phyloP scores from a whole-genome alignment of 2,329 filamentous ascomycete species.

The Cytospora chrysosperma region DNA sequence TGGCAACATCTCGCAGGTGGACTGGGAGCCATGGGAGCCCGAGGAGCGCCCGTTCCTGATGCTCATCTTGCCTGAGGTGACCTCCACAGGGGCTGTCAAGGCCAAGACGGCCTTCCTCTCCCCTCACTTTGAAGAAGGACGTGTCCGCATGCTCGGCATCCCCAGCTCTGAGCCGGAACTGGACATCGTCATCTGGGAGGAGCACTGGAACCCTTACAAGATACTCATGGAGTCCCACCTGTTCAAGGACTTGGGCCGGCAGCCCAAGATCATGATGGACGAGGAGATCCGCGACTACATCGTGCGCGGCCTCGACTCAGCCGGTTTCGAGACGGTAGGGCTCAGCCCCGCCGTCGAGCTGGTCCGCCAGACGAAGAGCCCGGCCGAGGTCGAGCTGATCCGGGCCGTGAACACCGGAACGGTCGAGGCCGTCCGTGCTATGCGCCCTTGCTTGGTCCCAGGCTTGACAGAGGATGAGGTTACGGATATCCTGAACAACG shows the following conservation, averaged over 20 bases:
- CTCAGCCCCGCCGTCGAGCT: constrained; percentile 54
- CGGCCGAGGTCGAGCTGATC: constrained; percentile 55
- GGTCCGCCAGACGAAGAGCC: constrained; percentile 58
- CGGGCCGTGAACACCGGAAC: constrained; percentile 64
- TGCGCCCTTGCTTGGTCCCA: constrained; percentile 53
- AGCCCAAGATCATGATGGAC: constrained; percentile 57
- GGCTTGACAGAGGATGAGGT: constrained; percentile 60
- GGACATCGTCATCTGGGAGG: constrained; percentile 59
- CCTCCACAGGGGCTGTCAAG: constrained; percentile 38
- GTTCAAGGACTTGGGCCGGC: constrained; percentile 31
- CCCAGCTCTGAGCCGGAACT: constrained; percentile 50
- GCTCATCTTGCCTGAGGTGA: constrained; percentile 51
- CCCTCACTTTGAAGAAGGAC: constrained; percentile 60
- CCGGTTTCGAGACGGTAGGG: constrained; percentile 57
- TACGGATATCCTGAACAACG: constrained; percentile 52
- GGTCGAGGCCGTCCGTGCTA: constrained; percentile 58
- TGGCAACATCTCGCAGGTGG: constrained; percentile 57
- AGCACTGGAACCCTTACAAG: constrained; percentile 63
- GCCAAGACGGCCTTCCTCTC: constrained; percentile 59
- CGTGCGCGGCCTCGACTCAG: constrained; percentile 51
- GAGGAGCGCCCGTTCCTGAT: constrained; percentile 64
- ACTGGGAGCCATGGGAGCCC: constrained; percentile 66
- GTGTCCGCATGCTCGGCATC: constrained; percentile 58
- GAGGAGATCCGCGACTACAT: constrained; percentile 66
- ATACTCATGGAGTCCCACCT: constrained; percentile 49